Base-by-base conservation (phyloP, 129 eudicot genomes). In the Helichrysum umbraculigerum region DNA sequence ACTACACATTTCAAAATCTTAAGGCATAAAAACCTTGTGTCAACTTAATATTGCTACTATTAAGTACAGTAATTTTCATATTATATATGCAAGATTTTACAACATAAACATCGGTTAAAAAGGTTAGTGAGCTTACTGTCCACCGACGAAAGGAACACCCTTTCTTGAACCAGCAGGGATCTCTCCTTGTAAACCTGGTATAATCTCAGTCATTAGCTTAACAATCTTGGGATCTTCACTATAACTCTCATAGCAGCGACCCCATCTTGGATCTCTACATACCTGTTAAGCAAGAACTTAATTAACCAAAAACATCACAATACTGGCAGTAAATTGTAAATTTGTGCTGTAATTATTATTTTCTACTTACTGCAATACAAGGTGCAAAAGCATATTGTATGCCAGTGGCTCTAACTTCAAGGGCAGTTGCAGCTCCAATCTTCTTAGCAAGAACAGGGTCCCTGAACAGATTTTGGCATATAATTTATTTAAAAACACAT, bases 331-430 rank as follows among this genome's bases (percentile, higher is more conserved):
- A 73, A 79, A 72, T 10, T 3, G 74, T 66, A 73, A 79, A 72
- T 10, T 3, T 57, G 8, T 57, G 70, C 71, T 54, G 69, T 68
- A 14, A 16, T 29, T 28, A 51, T 28, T 11, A 14, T 54, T 44
- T 52, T 35, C 11, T 12, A 70, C 78, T 86, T 84, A 90, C 97
- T 67, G 97, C 96, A 16, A 91, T 87, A 79, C 97, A 91, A 59
- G 97, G 97, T 19, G 97, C 88, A 78, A 91, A 91, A 58, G 86
- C 80, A 71, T 91, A 91, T 37, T 76, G 96, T 58, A 91, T 88
- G 34, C 97, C 97, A n/a, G 97, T 91, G 16, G 97, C 96, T 80
- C 97, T 83, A 75, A 91, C 96, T 88, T 91, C 97, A 56, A 87
- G 90, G 60, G 97, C 97, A 67, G 97, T 91, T 47, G 97, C 96